These are phyloP conservation scores for Tricholoma saponaceum DNA, from an alignment of 768 basidiomycete genomes.

Conservation along the genomic window DNA sequence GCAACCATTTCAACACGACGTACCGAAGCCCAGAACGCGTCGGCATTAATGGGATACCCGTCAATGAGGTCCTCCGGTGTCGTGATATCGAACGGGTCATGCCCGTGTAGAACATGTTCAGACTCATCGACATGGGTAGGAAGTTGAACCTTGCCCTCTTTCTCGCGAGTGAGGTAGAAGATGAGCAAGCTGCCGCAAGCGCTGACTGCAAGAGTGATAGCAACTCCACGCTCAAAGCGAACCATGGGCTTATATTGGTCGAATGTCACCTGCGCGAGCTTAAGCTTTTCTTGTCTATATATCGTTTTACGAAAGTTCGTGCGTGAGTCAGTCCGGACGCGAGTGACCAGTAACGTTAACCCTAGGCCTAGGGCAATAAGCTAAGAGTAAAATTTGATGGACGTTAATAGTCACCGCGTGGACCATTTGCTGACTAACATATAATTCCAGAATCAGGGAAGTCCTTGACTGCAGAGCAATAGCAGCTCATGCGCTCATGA, in stretches of 20 bases:
- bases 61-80: slow-evolving; percentile 66
- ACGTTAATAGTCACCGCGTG: too few species aligned
- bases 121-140: neutral
- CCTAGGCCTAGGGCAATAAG: too few species aligned
- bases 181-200: neutral
- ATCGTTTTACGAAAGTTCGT: neutral
- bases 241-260: neutral
- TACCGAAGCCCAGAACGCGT: slow-evolving; percentile 56
- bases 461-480: too few species aligned
- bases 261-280: neutral
- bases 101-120: slow-evolving; percentile 7
- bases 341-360: too few species aligned
- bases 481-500: too few species aligned
- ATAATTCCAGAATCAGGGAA: too few species aligned
- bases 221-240: neutral
- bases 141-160: slow-evolving; percentile 2
- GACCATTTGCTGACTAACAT: too few species aligned
- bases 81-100: slow-evolving; percentile 67
- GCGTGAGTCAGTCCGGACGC: neutral
- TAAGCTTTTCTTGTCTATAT: neutral
- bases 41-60: slow-evolving; percentile 61
- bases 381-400: too few species aligned
- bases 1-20: slow-evolving; percentile 11
- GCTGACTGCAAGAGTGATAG: neutral
- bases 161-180: neutral